Base-by-base conservation (phyloP, 2,329 filamentous ascomycete genomes). In the Exophiala sp. region DNA sequence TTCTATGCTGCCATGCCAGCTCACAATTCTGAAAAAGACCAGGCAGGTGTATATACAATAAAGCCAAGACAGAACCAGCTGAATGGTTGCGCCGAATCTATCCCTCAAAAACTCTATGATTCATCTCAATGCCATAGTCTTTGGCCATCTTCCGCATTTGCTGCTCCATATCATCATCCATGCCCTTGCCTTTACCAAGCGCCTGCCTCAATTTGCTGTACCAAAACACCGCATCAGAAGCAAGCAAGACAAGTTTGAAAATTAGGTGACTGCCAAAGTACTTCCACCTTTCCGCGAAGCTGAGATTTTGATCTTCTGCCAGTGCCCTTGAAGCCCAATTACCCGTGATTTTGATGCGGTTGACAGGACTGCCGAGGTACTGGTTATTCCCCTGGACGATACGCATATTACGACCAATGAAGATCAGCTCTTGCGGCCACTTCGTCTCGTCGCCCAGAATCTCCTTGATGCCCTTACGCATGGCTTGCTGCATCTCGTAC, bases 301-400 rank as follows among this genome's bases (percentile, higher is more conserved):
- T 80, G 52, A 90, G 74, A 66, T 88, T 81, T 12, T 76, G 79
- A 60, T 86, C 85, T 71, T 95, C 85, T 20, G 87, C 86, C n/a
- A 97, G 74, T 49, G 89, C 91, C 18, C 88, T 78, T 55, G 84
- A 89, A 1, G 92, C 92, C 92, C 92, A 97, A 54, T 84, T 79
- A 18, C 91, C 91, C 59, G 94, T 96, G 69, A 95, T 91, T 75
- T 96, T 96, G 70, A 97, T 84, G 1, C 94, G 79, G 70, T 96
- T 91, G 40, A 96, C 90, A 0, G 91, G 91, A 0, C 86, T 89
- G 18, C 91, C 91, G 47, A 96, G 80, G 71, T 88, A 92, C 68
- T 95, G 90, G 69, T 96, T 95, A 71, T 95, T 95, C 5, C 86
- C 89, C 71, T 96, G 91, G 2, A 96, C 91, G 65, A 96, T 96